Percentiles rank a stretch among this genome's conserved stretches.
Conservation (phyloP, 345 rosid species). For the Ceriops decandra region DNA sequence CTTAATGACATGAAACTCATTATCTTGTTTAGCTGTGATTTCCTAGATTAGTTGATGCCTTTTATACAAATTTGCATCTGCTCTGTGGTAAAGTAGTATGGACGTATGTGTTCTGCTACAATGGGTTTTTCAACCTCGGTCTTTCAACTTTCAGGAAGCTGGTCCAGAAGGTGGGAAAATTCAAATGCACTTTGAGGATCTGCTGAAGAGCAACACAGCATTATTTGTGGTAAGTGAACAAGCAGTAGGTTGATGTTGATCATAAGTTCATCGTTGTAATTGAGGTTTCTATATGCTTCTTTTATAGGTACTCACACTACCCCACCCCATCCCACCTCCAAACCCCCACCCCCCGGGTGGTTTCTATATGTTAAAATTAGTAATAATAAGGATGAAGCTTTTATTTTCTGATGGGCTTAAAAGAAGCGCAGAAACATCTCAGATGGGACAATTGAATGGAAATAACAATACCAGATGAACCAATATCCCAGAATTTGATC, state of each 20-base stretch:
- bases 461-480: too few species aligned
- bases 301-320: too few species aligned
- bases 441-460: too few species aligned
- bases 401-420: too few species aligned
- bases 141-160: conserved; percentile 61
- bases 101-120: not conserved
- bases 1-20: not conserved
- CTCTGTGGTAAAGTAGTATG: not conserved
- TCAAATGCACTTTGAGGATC: conserved; percentile 84
- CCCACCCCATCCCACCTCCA: too few species aligned
- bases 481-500: too few species aligned
- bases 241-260: not conserved
- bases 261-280: too few species aligned
- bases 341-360: too few species aligned
- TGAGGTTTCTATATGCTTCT: too few species aligned
- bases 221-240: conserved; percentile 65
- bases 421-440: too few species aligned
- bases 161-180: conserved; percentile 93
- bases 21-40: conserved; percentile 9
- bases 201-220: conserved; percentile 81
- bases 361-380: too few species aligned
- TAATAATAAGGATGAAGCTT: too few species aligned
- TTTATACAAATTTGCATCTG: not conserved
- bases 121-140: conserved; percentile 16
- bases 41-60: not conserved